Evolutionary conservation across 768 basidiomycete genomes (phyloP).

Genomic region (Mycena venus): DNA sequence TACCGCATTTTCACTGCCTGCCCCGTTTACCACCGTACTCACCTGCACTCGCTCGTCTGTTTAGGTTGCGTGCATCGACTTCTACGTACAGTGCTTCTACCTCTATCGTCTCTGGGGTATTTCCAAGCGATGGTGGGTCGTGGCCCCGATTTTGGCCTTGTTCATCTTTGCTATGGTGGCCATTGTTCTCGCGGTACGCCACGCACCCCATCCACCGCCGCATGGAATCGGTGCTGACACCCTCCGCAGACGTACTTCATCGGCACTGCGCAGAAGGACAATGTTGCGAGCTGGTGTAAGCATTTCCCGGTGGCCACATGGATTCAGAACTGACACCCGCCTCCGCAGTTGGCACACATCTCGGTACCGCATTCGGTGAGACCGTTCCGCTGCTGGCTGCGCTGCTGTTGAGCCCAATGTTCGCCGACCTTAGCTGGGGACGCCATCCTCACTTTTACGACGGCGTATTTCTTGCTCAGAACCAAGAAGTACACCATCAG

Average conservation of each 20-base stretch:
- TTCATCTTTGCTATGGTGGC: constrained; percentile 11
- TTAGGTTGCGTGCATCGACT: constrained; percentile 16
- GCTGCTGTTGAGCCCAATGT: background rate
- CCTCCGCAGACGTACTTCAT: constrained; percentile 25
- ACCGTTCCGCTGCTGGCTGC: background rate
- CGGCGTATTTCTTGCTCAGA: constrained; percentile 15
- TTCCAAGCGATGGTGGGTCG: constrained; percentile 11
- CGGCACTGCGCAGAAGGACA: background rate
- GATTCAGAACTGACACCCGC: background rate
- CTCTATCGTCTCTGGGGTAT: constrained; percentile 18
- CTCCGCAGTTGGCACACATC: constrained; percentile 18
- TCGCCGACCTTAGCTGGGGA: constrained; percentile 15
- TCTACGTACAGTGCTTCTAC: constrained; percentile 25
- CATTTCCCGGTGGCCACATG: background rate
- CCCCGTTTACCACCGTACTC: background rate
- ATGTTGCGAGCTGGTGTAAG: constrained; percentile 18
- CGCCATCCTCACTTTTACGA: constrained; percentile 2
- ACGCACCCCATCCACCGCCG: background rate
- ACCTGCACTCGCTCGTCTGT: background rate
- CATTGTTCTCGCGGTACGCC: constrained; percentile 10
- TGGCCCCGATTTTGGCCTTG: constrained; percentile 5
- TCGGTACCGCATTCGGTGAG: constrained; percentile 19
- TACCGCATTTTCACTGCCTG: background rate
- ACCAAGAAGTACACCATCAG: background rate
- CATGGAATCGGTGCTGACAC: background rate